A percentile compares a stretch with the other conserved stretches of the same genome.
Evolutionary conservation across 345 rosid species (phyloP).

Genomic region (Mallotus nudiflorus): DNA sequence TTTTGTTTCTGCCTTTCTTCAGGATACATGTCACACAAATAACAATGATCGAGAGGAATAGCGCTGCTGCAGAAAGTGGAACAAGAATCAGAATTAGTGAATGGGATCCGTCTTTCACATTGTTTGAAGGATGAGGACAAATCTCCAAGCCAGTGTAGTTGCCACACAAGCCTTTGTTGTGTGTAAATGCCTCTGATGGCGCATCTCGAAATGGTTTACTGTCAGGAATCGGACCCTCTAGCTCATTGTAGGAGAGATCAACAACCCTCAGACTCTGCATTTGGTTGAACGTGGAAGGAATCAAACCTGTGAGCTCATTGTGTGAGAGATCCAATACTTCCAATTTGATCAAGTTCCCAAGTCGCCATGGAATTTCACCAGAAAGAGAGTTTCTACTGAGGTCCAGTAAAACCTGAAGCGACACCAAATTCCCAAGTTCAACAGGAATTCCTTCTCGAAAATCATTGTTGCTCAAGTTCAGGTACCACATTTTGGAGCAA

Average conservation of each 20-base stretch:
- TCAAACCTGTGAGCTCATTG: too few relatives aligned
- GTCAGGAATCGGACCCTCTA: neutral
- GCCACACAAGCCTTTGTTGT: neutral
- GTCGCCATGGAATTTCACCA: neutral
- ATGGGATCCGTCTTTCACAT: neutral
- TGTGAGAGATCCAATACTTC: too few relatives aligned
- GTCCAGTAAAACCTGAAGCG: constrained; percentile 8
- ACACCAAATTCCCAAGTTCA: constrained; percentile 5
- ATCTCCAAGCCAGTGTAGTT: neutral
- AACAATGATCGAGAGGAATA: neutral
- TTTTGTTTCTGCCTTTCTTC: neutral
- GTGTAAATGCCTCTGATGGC: neutral
- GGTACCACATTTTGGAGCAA: constrained; percentile 20
- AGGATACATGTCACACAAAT: neutral
- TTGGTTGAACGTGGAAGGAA: too few relatives aligned
- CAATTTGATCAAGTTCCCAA: too few relatives aligned
- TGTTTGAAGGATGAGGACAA: neutral
- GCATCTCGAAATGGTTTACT: neutral
- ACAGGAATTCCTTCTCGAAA: constrained; percentile 10
- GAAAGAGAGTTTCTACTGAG: constrained; percentile 15
- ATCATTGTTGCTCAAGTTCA: constrained; percentile 21
- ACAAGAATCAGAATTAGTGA: neutral
- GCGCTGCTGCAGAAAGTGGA: neutral
- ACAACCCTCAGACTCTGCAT: too few relatives aligned
- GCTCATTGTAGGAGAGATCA: too few relatives aligned